A percentile compares a stretch with the other conserved stretches of the same genome.
Evolutionary conservation across 1,284 basidiomycete genomes (phyloP).

Genomic region (Heterobasidion occidentale): DNA sequence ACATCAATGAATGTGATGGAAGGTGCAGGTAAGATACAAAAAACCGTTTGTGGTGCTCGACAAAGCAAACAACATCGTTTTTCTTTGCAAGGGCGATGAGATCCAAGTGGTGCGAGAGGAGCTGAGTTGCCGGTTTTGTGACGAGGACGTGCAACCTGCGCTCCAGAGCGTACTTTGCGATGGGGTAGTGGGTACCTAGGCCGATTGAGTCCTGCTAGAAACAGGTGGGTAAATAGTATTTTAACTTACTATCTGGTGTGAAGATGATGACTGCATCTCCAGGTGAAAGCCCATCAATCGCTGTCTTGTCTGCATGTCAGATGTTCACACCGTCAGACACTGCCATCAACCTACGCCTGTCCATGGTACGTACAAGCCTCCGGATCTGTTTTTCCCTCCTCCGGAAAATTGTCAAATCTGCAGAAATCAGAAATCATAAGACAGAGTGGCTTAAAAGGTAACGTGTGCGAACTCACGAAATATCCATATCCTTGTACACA

Average conservation of each 20-base stretch:
- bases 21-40: not conserved
- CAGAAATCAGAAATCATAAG: not conserved
- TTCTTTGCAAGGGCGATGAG: slow-evolving; percentile 70
- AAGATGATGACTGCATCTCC: slow-evolving; percentile 88
- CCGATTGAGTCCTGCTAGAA: not conserved
- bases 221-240: not conserved
- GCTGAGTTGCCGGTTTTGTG: slow-evolving; percentile 89
- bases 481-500: slow-evolving; percentile 83
- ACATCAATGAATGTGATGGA: not conserved
- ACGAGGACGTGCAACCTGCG: slow-evolving; percentile 81
- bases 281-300: slow-evolving; percentile 73
- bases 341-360: too few species aligned
- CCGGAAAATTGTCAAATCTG: slow-evolving; percentile 78
- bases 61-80: slow-evolving; percentile 82
- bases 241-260: slow-evolving; percentile 70
- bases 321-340: not conserved
- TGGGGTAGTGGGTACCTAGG: slow-evolving; percentile 78
- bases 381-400: slow-evolving; percentile 58
- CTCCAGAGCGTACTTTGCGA: slow-evolving; percentile 81
- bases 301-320: slow-evolving; percentile 61
- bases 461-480: slow-evolving; percentile 41
- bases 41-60: slow-evolving; percentile 82
- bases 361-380: slow-evolving; percentile 64
- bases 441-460: not conserved
- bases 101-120: slow-evolving; percentile 74